A percentile compares a stretch with the other conserved stretches of the same genome.
Evolutionary conservation across 2,329 filamentous ascomycete species (phyloP).

Genomic region (Epichloe hybrida): DNA sequence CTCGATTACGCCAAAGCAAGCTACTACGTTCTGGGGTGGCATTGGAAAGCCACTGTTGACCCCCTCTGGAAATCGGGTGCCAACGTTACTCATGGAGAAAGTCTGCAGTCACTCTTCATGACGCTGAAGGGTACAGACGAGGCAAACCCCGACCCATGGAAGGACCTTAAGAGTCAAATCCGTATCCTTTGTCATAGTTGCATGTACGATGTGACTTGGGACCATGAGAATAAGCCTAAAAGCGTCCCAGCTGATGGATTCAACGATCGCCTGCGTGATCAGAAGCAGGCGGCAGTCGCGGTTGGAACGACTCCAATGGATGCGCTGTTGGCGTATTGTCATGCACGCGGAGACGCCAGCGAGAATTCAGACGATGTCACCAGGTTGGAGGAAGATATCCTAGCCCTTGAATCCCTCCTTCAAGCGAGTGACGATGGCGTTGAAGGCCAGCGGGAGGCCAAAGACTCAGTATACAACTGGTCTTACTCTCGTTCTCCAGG

Average conservation of each 20-base stretch:
- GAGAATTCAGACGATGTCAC: not conserved
- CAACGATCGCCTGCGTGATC: no score
- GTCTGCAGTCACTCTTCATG: constrained; percentile 12
- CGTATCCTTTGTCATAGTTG: no score
- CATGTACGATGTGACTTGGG: no score
- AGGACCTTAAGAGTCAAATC: no score
- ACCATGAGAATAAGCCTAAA: no score
- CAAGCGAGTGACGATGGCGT: constrained; percentile 19
- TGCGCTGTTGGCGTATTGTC: constrained; percentile 21
- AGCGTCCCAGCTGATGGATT: no score
- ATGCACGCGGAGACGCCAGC: not conserved
- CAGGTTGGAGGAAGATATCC: constrained; percentile 16
- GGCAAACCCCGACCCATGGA: not conserved
- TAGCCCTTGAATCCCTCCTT: constrained; percentile 14
- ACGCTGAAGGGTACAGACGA: constrained; percentile 4
- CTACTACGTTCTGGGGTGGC: constrained; percentile 30
- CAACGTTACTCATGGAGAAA: constrained; percentile 4
- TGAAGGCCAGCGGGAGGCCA: constrained; percentile 16
- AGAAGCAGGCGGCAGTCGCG: not conserved
- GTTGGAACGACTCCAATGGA: constrained; percentile 27
- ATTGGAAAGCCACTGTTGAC: constrained; percentile 13
- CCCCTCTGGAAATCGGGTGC: constrained; percentile 7
- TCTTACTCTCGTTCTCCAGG: no score
- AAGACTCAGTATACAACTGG: constrained; percentile 8
- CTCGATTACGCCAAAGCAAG: constrained; percentile 16